Base-by-base conservation (phyloP, 257 asterid genomes). In the Lycium ferocissimum region DNA sequence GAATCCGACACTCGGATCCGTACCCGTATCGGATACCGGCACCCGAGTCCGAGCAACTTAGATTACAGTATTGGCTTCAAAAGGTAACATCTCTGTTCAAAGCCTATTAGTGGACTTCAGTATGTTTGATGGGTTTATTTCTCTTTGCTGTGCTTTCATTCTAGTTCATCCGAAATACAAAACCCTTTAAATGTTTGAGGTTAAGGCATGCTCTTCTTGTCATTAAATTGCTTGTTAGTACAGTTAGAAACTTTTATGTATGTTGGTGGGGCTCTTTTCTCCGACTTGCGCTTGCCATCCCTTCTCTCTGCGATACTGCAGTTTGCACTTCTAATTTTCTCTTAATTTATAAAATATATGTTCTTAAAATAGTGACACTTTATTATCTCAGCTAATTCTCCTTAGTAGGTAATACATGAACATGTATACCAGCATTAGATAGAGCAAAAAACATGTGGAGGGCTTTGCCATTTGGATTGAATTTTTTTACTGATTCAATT, bases 181-280 rank as follows among this genome's bases (percentile, higher is more conserved):
- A 43, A 43, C 8, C 18, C 56, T 71, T 4, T 18, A 71, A 43
- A 43, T 40, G 56, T 40, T 38, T 71, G 79, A 71, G 56, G 37
- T 71, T 71, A 56, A 71, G 54, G 79, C 56, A 40, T 71, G 56
- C 79, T 71, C 79, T 71, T 38, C 53, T 37, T 69, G 78, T 69
- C 13, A 69, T 37, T 69, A 38, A 37, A 69, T 40, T 72, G 57
- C 38, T 72, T 45, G 56, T 72, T 9, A n/a, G 18, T 45, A 57
- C 58, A 72, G 80, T 22, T 72, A 45, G 45, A 72, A 33, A 8
- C 58, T 72, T 72, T 40, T 71, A 9, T 43, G 37, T 9, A 43
- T 43, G 80, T 72, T 72, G 22, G 15, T 72, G 18, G 6, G 54
- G 18, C 37, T 72, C 80, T 72, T 72, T 45, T 72, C 57, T 72